Evolutionary conservation across 2,329 filamentous ascomycete genomes (phyloP), one percentile per base, ranked within the genome.

Genomic region (Alternaria novae-zelandiae): DNA sequence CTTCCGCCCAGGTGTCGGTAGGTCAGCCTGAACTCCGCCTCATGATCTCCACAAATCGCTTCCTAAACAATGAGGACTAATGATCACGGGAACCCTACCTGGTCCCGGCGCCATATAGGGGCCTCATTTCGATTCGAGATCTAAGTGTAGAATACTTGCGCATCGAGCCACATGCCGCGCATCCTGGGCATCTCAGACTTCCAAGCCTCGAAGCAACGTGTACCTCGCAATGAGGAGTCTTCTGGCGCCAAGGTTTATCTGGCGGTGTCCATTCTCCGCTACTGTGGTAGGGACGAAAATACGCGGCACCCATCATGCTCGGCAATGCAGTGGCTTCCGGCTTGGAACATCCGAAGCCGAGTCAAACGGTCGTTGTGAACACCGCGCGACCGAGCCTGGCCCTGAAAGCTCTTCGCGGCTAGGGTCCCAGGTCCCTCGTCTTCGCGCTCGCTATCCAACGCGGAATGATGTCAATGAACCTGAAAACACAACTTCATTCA

Each of bases 311-410:
- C 57, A 46, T 60, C 57, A 55, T 36, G 54, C 61, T 74, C 72
- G 70, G 71, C 54, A 64, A 49, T 68, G 63, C 65, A 61, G 63
- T 57, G 58, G 67, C 46, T 59, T 71, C 69, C 59, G 69, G 64
- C 63, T 68, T 66, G 54, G 56, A 59, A 41, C 49, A 30, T 41
- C 64, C 63, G 57, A 41, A 66, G 50, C 60, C 64, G 54, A 50
- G 23, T 36, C 32, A 32, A 51, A 59, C 49, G 41, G 46, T 21
- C 20, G 26, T 28, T 21, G 13, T 45, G 25, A 54, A 59, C 46
- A 20, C 32, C 28, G 21, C 20, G 28, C 20, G 28, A 36, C 49
- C 30, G 28, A 25, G 49, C 49, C 28, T 36, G n/a, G 28, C 26
- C 49, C 21, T 11, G 20, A 53, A 25, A 32, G 21, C 32, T 62